Evolutionary conservation across 148 eudicot genomes (phyloP).

Genomic region (Persicaria tinctoria): DNA sequence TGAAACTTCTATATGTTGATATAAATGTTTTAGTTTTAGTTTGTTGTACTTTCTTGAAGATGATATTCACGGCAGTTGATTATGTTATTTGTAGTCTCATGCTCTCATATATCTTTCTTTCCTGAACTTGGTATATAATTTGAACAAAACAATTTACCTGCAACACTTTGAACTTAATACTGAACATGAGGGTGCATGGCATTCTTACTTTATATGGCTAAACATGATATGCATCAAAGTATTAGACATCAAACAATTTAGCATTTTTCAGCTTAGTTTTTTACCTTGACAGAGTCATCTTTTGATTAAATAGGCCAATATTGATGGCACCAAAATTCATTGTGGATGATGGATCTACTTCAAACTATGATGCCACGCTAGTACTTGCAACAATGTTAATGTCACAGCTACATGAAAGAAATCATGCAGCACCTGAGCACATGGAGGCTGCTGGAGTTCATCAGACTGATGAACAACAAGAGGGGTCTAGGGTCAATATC

Average conservation of each 20-base stretch:
- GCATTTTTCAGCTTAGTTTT: neutral
- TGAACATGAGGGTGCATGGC: neutral
- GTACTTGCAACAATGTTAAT: conserved; percentile 97
- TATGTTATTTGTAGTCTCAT: neutral
- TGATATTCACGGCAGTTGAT: neutral
- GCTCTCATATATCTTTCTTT: neutral
- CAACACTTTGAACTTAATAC: neutral
- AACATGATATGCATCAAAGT: neutral
- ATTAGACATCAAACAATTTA: neutral
- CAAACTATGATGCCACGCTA: conserved; percentile 87
- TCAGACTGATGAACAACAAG: conserved; percentile 33
- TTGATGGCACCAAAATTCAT: conserved; percentile 90
- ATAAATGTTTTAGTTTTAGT: neutral
- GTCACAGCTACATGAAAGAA: conserved; percentile 71
- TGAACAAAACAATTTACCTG: neutral
- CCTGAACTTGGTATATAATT: neutral
- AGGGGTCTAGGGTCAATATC: conserved; percentile 42
- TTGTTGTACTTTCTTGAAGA: conserved; percentile 4
- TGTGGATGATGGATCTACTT: conserved; percentile 65
- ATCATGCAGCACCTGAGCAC: conserved; percentile 33
- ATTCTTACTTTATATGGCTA: neutral
- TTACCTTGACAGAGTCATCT: neutral
- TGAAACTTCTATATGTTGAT: neutral
- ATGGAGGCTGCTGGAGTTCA: conserved; percentile 36
- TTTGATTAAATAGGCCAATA: conserved; percentile 61